A percentile compares a stretch with the other conserved stretches of the same genome.
These are phyloP conservation scores for Anaeromyces robustus DNA, from an alignment of 192 early-diverging fungal species.

Conservation along the genomic window DNA sequence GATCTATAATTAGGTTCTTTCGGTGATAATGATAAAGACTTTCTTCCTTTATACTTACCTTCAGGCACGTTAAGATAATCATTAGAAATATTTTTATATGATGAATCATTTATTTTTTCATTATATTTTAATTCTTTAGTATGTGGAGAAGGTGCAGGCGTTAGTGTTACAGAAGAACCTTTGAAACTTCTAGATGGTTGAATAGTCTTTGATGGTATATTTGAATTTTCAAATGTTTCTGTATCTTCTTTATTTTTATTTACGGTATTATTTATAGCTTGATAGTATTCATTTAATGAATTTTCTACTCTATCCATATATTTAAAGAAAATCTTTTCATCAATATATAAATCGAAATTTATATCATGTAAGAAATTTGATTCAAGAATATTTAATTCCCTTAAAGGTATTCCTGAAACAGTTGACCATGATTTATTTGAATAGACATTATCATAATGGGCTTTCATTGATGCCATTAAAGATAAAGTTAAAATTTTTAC, in stretches of 20 bases:
- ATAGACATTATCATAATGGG: constrained; percentile 59
- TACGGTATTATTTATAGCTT: neutral
- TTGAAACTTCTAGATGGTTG: neutral
- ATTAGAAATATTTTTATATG: neutral
- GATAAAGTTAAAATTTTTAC: neutral
- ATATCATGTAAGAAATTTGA: neutral
- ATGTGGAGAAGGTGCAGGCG: neutral
- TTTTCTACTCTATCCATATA: neutral
- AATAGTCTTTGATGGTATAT: neutral
- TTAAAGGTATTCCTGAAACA: constrained; percentile 60
- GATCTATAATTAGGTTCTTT: no score
- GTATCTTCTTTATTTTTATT: neutral
- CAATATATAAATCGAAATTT: neutral
- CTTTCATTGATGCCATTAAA: neutral
- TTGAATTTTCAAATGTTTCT: neutral
- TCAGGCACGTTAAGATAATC: neutral
- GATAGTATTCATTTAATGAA: neutral
- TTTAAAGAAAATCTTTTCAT: neutral
- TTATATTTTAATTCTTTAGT: neutral
- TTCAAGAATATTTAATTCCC: constrained; percentile 51
- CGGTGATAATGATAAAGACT: neutral
- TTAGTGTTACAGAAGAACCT: neutral
- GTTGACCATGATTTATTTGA: constrained; percentile 84
- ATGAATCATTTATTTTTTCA: neutral
- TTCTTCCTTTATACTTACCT: neutral